Conservation (phyloP, 495 filamentous ascomycete species). For the Hyaloscypha finlandica region DNA sequence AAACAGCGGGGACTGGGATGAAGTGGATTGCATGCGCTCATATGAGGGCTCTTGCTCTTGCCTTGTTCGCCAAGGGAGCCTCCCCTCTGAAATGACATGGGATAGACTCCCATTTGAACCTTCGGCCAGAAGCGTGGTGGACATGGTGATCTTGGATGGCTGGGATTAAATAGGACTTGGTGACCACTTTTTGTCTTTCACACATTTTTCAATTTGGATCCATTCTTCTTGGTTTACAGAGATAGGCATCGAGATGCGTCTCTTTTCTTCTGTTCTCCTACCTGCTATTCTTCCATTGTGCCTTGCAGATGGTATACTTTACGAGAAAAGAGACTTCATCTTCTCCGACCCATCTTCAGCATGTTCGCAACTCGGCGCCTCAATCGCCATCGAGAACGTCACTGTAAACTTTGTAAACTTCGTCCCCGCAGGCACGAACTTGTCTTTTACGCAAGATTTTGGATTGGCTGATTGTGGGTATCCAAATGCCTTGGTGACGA, state of each 20-base stretch:
- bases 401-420: slow-evolving; percentile 35
- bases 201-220: background rate
- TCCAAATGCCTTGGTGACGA: slow-evolving; percentile 43
- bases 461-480: slow-evolving; percentile 41
- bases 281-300: background rate
- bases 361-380: slow-evolving; percentile 16
- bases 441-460: slow-evolving; percentile 47
- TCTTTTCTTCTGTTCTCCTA: background rate
- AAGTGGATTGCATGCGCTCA: background rate
- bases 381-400: slow-evolving; percentile 17
- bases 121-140: background rate
- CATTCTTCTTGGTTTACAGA: background rate
- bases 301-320: background rate
- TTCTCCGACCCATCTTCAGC: slow-evolving; percentile 9
- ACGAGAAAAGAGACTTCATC: slow-evolving; percentile 6
- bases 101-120: background rate
- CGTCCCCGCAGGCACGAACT: slow-evolving; percentile 50
- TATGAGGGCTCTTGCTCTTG: background rate
- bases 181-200: background rate
- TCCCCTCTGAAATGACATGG: background rate
- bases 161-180: background rate
- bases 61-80: background rate
- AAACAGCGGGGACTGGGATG: background rate
- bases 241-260: background rate
- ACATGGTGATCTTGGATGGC: background rate